Evolutionary conservation across 2,329 filamentous ascomycete species (phyloP).

Genomic region (Alternaria incomplexa): DNA sequence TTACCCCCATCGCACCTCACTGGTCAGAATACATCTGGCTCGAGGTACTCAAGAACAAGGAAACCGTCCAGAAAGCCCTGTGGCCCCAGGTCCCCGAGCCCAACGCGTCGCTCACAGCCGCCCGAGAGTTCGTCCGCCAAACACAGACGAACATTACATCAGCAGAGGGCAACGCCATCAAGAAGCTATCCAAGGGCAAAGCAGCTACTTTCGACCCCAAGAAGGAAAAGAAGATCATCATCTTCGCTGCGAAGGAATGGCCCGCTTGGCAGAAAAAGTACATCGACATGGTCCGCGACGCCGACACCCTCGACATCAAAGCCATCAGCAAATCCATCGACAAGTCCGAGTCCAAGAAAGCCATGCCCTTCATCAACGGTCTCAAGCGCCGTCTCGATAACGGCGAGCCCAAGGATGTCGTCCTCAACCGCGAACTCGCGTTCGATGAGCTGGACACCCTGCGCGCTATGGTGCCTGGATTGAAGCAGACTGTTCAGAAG

Average conservation of each 20-base stretch:
- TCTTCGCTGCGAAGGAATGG: constrained; percentile 81
- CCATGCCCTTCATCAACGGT: constrained; percentile 92
- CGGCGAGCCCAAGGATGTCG: constrained; percentile 69
- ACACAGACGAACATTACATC: constrained; percentile 82
- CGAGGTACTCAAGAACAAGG: constrained; percentile 79
- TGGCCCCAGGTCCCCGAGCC: constrained; percentile 74
- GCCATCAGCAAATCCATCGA: constrained; percentile 76
- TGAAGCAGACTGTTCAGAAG: constrained; percentile 76
- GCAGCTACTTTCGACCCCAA: constrained; percentile 83
- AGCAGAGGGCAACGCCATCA: constrained; percentile 80
- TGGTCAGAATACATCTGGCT: constrained; percentile 95
- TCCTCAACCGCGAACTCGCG: constrained; percentile 82
- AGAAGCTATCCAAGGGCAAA: constrained; percentile 95
- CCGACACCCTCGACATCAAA: constrained; percentile 74
- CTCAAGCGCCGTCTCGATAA: constrained; percentile 81
- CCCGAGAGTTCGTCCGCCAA: constrained; percentile 78
- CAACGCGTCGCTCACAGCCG: constrained; percentile 73
- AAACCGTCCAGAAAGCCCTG: constrained; percentile 77
- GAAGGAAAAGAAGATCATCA: constrained; percentile 87
- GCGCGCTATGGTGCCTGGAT: constrained; percentile 75
- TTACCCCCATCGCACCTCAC: constrained; percentile 87
- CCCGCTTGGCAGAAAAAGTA: constrained; percentile 76
- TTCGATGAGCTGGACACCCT: constrained; percentile 86
- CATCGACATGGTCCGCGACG: constrained; percentile 39
- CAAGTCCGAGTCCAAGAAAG: constrained; percentile 95